Percentiles rank a stretch among this genome's conserved stretches.
These are phyloP conservation scores for Stagonosporopsis rhizophila DNA, from an alignment of 2,329 filamentous ascomycete species.

Conservation along the genomic window DNA sequence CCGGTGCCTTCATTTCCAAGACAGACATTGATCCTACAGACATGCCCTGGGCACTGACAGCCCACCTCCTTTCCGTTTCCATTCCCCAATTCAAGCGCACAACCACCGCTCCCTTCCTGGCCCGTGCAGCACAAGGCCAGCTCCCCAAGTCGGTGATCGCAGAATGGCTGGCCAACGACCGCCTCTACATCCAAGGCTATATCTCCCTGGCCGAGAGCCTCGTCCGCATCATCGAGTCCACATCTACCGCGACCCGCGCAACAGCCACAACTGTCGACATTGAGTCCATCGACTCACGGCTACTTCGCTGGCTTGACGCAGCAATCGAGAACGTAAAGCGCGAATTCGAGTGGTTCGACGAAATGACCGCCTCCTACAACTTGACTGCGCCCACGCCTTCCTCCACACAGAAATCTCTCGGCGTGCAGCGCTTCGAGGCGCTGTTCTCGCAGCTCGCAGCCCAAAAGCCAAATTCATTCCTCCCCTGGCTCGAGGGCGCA, in stretches of 20 bases:
- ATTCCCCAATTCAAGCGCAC: conserved; percentile 38
- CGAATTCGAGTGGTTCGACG: conserved; percentile 41
- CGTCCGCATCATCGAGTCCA: conserved; percentile 27
- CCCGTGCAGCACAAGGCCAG: conserved; percentile 38
- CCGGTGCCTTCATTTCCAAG: conserved; percentile 26
- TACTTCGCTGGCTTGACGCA: conserved; percentile 42
- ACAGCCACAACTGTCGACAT: conserved; percentile 22
- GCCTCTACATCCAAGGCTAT: conserved; percentile 44
- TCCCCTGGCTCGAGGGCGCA: conserved; percentile 46
- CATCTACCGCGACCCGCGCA: conserved; percentile 20
- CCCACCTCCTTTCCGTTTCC: conserved; percentile 40
- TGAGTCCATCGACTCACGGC: conserved; percentile 28
- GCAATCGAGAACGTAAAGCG: conserved; percentile 43
- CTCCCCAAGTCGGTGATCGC: conserved; percentile 41
- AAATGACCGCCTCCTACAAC: conserved; percentile 39
- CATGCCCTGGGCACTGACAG: conserved; percentile 38
- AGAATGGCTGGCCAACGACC: conserved; percentile 46
- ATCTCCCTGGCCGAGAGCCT: conserved; percentile 36
- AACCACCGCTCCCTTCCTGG: conserved; percentile 42
- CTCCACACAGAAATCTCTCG: conserved; percentile 28
- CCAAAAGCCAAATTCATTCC: conserved; percentile 20
- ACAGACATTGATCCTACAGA: conserved; percentile 28
- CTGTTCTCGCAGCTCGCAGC: conserved; percentile 28
- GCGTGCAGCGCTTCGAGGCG: conserved; percentile 40
- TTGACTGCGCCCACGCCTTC: background rate